phyloP scores from a whole-genome alignment of 2,329 filamentous ascomycete species.

The Byssochlamys sp. region DNA sequence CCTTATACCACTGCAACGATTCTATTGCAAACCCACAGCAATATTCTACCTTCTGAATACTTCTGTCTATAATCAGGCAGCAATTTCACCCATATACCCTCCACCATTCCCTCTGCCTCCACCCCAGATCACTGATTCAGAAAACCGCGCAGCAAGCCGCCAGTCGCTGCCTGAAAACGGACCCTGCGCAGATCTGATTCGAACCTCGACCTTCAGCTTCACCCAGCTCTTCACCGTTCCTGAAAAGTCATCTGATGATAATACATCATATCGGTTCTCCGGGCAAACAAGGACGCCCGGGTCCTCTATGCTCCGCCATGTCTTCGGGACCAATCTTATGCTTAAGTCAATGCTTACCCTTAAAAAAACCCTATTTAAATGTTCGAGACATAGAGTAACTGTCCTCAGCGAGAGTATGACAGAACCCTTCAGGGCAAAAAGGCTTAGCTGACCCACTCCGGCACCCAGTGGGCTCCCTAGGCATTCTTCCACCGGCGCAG shows the following conservation, averaged over 20 bases:
- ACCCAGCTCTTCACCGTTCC: background rate
- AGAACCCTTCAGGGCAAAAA: background rate
- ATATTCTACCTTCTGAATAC: background rate
- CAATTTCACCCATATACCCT: background rate
- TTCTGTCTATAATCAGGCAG: background rate
- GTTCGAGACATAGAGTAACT: background rate
- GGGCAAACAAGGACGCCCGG: background rate
- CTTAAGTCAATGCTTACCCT: background rate
- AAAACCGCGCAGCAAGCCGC: background rate
- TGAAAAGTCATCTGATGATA: background rate
- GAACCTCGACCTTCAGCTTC: background rate
- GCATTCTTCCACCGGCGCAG: background rate
- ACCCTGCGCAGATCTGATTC: background rate
- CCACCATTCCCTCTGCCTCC: background rate
- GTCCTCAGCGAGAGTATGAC: background rate
- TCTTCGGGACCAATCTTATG: background rate
- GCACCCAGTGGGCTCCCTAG: background rate
- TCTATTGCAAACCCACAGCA: background rate
- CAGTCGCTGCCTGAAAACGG: background rate
- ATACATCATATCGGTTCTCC: background rate
- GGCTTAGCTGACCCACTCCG: background rate
- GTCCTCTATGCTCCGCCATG: background rate
- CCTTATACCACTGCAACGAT: background rate
- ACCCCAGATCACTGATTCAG: background rate
- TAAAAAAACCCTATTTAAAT: background rate